A percentile compares a stretch with the other conserved stretches of the same genome.
These are phyloP conservation scores for Venturia oleaginea DNA, from an alignment of 2,329 filamentous ascomycete species.

Conservation along the genomic window DNA sequence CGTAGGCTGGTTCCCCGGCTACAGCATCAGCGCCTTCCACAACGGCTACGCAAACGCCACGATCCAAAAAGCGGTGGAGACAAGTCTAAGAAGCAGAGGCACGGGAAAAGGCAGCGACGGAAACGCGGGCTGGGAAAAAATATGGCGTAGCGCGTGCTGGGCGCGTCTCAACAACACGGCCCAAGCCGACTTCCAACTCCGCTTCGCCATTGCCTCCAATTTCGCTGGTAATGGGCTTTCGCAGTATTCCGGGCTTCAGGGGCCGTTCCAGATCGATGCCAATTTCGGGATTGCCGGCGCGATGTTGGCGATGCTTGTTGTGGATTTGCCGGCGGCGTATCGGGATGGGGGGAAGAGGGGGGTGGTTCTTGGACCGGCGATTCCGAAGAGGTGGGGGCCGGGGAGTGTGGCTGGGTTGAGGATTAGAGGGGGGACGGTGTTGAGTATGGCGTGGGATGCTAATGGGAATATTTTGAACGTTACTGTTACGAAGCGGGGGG, in stretches of 20 bases:
- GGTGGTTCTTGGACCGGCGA: conserved; percentile 40
- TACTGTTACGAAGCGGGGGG: conserved; percentile 9
- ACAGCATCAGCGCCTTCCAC: conserved; percentile 36
- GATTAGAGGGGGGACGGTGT: conserved; percentile 33
- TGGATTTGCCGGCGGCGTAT: conserved; percentile 35
- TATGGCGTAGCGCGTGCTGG: conserved; percentile 50
- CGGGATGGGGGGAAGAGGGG: conserved; percentile 19
- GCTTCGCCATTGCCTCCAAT: conserved; percentile 41
- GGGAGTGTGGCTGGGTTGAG: conserved; percentile 38
- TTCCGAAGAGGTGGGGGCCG: conserved; percentile 35
- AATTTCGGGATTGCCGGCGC: conserved; percentile 47
- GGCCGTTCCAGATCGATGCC: conserved; percentile 51
- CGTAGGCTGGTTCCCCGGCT: conserved; percentile 48
- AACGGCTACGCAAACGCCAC: conserved; percentile 36
- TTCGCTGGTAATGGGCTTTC: conserved; percentile 42
- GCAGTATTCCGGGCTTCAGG: conserved; percentile 39
- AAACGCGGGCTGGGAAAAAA: conserved; percentile 50
- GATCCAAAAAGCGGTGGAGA: conserved; percentile 37
- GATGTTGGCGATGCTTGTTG: conserved; percentile 42
- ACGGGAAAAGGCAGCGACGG: conserved; percentile 38
- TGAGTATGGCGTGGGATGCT: conserved; percentile 9
- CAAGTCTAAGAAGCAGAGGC: conserved; percentile 39
- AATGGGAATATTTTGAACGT: conserved; percentile 6
- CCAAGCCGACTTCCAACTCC: conserved; percentile 39
- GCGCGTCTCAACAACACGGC: conserved; percentile 44